Evolutionary conservation across 805 yeast species (phyloP), one percentile per base, ranked within the genome.

Genomic region (Millerago galiae): DNA sequence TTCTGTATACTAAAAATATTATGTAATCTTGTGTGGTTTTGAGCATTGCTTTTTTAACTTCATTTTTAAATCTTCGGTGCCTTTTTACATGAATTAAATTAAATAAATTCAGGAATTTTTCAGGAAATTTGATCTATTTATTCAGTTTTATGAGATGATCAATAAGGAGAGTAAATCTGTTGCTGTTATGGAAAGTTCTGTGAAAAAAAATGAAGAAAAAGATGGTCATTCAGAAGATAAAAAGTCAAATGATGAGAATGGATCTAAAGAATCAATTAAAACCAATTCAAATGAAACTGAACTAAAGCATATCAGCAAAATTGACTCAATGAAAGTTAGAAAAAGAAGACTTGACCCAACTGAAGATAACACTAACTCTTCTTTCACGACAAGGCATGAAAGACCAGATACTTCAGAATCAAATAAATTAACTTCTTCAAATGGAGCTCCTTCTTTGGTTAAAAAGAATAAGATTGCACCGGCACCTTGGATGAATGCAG

Each of bases 401-500:
- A 37, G 45, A 32, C 24, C 35, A 18, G 15, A 18, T 3, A 37
- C 35, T 24, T 35, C 40, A 31, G 14, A 36, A 27, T 26, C 35
- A 10, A n/a, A 18, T 10, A 7, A 5, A 24, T 14, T 15, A 10
- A 11, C 5, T 16, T n/a, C 32, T 11, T 21, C 24, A 21, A 13
- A 4, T 9, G 24, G 6, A 10, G 29, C 40, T 11, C 34, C 34
- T 25, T 8, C 34, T 13, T 29, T 24, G 34, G 13, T 24, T 10
- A 37, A 37, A 17, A 37, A 17, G 17, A n/a, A 34, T 11, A 29
- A 12, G 13, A 17, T 30, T 10, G 29, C 34, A n/a, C 24, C 24
- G 8, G 48, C 53, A 2, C 40, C 52, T 3, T 50, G 53, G 53
- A 37, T 48, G 33, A 40, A 36, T 32, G 43, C 40, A 3, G 53